Percentiles rank a stretch among this genome's conserved stretches.
These are phyloP conservation scores for Cladophialophora immunda DNA, from an alignment of 2,329 filamentous ascomycete species.

Conservation along the genomic window DNA sequence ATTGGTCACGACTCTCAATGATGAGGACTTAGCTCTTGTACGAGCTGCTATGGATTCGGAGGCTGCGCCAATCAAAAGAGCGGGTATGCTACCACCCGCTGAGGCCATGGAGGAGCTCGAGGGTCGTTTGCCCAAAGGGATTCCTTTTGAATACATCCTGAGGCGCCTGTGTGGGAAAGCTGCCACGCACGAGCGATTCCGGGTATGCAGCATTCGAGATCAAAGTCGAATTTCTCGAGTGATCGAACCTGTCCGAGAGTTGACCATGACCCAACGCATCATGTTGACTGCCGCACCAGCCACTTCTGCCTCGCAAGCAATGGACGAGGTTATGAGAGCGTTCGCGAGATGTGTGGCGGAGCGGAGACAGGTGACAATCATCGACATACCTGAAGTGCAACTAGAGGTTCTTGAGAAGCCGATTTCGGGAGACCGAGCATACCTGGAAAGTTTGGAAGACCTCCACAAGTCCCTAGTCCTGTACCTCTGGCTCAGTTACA, in stretches of 20 bases:
- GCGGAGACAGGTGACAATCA: conserved; percentile 71
- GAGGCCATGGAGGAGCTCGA: conserved; percentile 77
- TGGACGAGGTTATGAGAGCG: conserved; percentile 62
- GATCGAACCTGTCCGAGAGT: conserved; percentile 73
- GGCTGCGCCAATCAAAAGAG: conserved; percentile 71
- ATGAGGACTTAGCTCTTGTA: conserved; percentile 71
- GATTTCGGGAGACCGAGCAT: conserved; percentile 57
- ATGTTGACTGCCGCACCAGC: conserved; percentile 76
- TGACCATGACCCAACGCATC: conserved; percentile 78
- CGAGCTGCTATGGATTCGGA: conserved; percentile 69
- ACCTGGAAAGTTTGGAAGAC: conserved; percentile 74
- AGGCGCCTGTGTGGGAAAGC: conserved; percentile 76
- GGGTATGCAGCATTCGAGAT: conserved; percentile 71
- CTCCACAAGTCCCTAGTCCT: conserved; percentile 84
- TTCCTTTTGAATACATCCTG: conserved; percentile 84
- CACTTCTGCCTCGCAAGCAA: conserved; percentile 33
- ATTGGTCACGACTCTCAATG: conserved; percentile 79
- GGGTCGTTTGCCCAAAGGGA: conserved; percentile 79
- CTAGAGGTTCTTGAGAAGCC: conserved; percentile 75
- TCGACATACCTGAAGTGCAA: conserved; percentile 75
- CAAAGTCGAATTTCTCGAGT: conserved; percentile 74
- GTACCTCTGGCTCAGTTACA: conserved; percentile 93
- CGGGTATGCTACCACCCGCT: conserved; percentile 77
- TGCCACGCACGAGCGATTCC: conserved; percentile 70
- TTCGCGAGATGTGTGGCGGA: conserved; percentile 75